A percentile compares a stretch with the other conserved stretches of the same genome.
Conservation (phyloP, 2,329 filamentous ascomycete species). For the Colletotrichum sp. region DNA sequence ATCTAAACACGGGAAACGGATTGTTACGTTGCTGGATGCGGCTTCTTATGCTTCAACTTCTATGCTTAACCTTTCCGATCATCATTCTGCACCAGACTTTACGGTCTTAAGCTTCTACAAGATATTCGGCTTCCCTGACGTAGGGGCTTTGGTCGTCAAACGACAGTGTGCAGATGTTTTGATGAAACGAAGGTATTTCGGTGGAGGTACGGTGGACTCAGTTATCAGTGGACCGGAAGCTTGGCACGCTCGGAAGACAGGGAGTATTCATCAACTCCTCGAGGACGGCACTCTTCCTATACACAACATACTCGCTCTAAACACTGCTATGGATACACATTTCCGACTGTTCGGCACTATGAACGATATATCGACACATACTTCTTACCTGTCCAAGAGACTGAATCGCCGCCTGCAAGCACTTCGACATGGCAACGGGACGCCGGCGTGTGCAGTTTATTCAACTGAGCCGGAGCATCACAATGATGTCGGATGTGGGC, state of each 20-base stretch:
- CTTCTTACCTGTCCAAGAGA: not conserved
- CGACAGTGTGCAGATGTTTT: not conserved
- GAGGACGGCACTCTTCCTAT: not conserved
- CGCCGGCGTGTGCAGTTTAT: not conserved
- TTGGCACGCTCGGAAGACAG: not conserved
- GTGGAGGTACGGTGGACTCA: not conserved
- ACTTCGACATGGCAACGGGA: not conserved
- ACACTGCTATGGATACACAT: not conserved
- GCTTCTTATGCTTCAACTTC: constrained; percentile 82
- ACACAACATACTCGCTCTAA: not conserved
- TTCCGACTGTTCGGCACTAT: not conserved
- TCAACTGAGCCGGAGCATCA: not conserved
- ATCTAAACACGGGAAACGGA: accelerated
- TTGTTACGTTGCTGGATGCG: constrained; percentile 54
- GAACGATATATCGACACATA: not conserved
- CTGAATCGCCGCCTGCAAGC: not conserved
- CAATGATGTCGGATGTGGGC: not conserved
- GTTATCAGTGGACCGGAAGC: not conserved
- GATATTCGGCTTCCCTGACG: constrained; percentile 94
- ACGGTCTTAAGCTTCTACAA: constrained; percentile 91
- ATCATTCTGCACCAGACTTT: constrained; percentile 76
- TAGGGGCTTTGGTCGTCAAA: not conserved
- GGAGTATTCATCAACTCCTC: not conserved
- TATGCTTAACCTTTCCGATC: constrained; percentile 71
- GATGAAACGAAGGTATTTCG: not conserved